These are phyloP conservation scores for Obelidium mucronatum DNA, from an alignment of 192 early-diverging fungal species.

Conservation along the genomic window DNA sequence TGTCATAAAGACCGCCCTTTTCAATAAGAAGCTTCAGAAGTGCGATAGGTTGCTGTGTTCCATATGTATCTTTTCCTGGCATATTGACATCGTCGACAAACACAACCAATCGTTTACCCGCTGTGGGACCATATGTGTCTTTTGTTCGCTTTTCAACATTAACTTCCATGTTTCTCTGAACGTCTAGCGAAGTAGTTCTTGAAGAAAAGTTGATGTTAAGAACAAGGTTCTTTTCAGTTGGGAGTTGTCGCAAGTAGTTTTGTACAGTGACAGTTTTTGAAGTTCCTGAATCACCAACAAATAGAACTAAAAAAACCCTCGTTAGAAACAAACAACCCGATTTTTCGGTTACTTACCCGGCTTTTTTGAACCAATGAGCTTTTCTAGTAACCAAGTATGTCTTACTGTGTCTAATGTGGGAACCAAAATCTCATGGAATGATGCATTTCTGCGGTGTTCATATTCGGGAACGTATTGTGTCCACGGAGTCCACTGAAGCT, in stretches of 20 bases:
- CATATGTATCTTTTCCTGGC: slow-evolving; percentile 70
- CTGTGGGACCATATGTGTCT: slow-evolving; percentile 66
- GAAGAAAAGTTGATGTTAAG: slow-evolving; percentile 69
- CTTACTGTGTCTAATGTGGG: slow-evolving; percentile 66
- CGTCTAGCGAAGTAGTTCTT: slow-evolving; percentile 63
- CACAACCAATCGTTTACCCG: slow-evolving; percentile 59
- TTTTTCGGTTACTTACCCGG: slow-evolving; percentile 33
- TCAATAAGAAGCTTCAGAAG: slow-evolving; percentile 67
- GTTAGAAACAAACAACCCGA: not conserved
- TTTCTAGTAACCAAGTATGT: slow-evolving; percentile 65
- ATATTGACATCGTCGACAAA: slow-evolving; percentile 70
- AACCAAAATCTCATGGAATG: slow-evolving; percentile 66
- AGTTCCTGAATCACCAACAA: slow-evolving; percentile 68
- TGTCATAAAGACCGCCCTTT: slow-evolving; percentile 62
- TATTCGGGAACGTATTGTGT: slow-evolving; percentile 63
- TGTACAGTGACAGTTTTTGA: slow-evolving; percentile 67
- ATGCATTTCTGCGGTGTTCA: slow-evolving; percentile 51
- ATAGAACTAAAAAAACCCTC: slow-evolving; percentile 46
- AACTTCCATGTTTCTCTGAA: slow-evolving; percentile 66
- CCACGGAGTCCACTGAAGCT: slow-evolving; percentile 65
- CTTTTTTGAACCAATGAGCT: slow-evolving; percentile 58
- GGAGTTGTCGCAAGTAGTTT: slow-evolving; percentile 58
- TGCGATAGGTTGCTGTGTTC: slow-evolving; percentile 70
- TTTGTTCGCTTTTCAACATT: slow-evolving; percentile 70
- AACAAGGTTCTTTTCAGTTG: slow-evolving; percentile 60